Conservation (phyloP, 805 yeast genomes). For the Metschnikowia henanensis region DNA sequence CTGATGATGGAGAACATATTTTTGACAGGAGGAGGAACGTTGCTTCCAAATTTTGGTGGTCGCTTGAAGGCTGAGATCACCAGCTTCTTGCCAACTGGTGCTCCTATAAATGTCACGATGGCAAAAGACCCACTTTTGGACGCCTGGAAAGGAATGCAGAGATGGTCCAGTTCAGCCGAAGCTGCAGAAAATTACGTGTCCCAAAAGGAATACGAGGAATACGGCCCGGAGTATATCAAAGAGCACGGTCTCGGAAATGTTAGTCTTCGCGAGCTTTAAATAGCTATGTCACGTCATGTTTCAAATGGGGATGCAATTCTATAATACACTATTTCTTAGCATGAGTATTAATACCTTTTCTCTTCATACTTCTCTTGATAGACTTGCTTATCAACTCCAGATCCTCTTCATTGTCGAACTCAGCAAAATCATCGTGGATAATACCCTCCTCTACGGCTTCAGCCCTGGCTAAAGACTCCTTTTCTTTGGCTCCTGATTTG, state of each 20-base stretch:
- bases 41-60: conserved; percentile 61
- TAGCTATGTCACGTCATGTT: too few relatives aligned
- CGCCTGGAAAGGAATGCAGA: conserved; percentile 94
- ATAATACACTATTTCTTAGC: conserved; percentile 24
- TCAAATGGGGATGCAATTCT: neutral
- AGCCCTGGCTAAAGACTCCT: conserved; percentile 76
- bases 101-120: conserved; percentile 56
- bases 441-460: conserved; percentile 82
- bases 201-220: conserved; percentile 76
- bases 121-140: conserved; percentile 74
- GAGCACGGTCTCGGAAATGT: conserved; percentile 81
- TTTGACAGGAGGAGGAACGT: conserved; percentile 83
- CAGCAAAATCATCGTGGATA: conserved; percentile 83
- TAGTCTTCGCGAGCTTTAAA: conserved; percentile 23
- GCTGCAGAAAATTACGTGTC: conserved; percentile 54
- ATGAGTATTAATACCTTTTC: conserved; percentile 73
- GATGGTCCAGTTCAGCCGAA: conserved; percentile 59
- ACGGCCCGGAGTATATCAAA: conserved; percentile 85
- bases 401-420: conserved; percentile 77
- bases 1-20: conserved; percentile 64
- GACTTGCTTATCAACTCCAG: conserved; percentile 67
- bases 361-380: conserved; percentile 61
- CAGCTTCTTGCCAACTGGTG: conserved; percentile 66
- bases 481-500: conserved; percentile 86
- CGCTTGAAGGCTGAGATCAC: conserved; percentile 72